Evolutionary conservation across 2,329 filamentous ascomycete genomes (phyloP).

Genomic region (Whalleya microplaca): DNA sequence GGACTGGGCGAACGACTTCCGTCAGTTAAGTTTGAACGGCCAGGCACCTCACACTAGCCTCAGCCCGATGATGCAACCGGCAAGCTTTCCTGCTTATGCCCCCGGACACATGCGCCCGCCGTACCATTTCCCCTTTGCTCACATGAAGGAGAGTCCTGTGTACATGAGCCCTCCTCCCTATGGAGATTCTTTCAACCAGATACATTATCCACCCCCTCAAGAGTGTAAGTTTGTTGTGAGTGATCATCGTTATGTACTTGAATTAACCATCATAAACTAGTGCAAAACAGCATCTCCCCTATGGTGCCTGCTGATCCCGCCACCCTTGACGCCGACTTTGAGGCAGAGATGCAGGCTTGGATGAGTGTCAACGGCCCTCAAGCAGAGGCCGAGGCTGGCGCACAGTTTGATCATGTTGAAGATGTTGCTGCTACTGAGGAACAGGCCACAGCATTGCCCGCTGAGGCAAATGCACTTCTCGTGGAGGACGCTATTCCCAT

Average conservation of each 20-base stretch:
- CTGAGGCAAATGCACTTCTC: slow-evolving; percentile 38
- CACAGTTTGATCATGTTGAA: neutral
- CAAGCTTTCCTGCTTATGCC: neutral
- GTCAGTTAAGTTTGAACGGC: slow-evolving; percentile 46
- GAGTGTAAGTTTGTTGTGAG: neutral
- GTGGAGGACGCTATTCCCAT: slow-evolving; percentile 20
- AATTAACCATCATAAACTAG: neutral
- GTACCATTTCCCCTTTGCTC: neutral
- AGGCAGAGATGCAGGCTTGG: slow-evolving; percentile 13
- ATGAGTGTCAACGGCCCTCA: slow-evolving; percentile 2
- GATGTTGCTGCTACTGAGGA: slow-evolving; percentile 6
- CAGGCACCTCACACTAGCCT: neutral
- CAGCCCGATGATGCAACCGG: neutral
- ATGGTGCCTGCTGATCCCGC: neutral
- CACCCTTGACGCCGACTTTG: slow-evolving; percentile 12
- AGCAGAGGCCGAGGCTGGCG: neutral
- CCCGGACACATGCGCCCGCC: slow-evolving; percentile 5
- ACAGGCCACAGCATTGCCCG: slow-evolving; percentile 1
- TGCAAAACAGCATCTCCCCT: neutral
- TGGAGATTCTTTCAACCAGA: neutral
- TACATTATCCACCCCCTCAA: neutral
- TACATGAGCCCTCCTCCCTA: neutral
- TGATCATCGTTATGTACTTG: neutral
- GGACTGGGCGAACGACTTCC: slow-evolving; percentile 48
- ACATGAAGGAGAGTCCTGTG: neutral